phyloP scores from a whole-genome alignment of 108 stramenopile genomes.

The Fragilariopsis cylindrus region DNA sequence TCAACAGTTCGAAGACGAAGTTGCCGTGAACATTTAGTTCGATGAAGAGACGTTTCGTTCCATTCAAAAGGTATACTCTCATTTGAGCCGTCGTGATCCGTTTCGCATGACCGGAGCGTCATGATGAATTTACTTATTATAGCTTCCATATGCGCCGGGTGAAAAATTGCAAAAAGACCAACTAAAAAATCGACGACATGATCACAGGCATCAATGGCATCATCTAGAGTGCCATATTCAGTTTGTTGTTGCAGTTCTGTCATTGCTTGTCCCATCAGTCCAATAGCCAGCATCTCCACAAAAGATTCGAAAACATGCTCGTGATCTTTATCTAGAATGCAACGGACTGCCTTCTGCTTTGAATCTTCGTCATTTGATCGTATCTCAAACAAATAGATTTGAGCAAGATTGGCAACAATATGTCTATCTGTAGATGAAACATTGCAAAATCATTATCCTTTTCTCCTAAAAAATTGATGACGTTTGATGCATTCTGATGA shows the following conservation, averaged over 20 bases:
- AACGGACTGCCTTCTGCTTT: constrained; percentile 24
- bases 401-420: constrained; percentile 75
- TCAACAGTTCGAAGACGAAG: constrained; percentile 72
- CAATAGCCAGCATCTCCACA: constrained; percentile 63
- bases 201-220: constrained; percentile 44
- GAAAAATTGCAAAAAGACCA: constrained; percentile 67
- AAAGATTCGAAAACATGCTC: constrained; percentile 63
- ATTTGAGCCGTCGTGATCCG: neutral
- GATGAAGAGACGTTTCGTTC: constrained; percentile 33
- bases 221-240: constrained; percentile 32
- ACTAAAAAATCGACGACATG: constrained; percentile 65
- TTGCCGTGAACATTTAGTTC: constrained; percentile 62
- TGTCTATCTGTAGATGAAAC: constrained; percentile 55
- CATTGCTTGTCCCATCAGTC: constrained; percentile 60
- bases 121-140: constrained; percentile 58
- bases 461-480: neutral
- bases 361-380: constrained; percentile 8
- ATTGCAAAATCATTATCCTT: constrained; percentile 18
- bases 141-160: constrained; percentile 66
- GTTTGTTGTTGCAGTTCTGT: constrained; percentile 26
- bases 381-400: constrained; percentile 76
- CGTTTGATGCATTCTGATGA: neutral
- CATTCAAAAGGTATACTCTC: constrained; percentile 28
- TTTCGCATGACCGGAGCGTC: constrained; percentile 61
- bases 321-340: constrained; percentile 68